A percentile compares a stretch with the other conserved stretches of the same genome.
Evolutionary conservation across 2,329 filamentous ascomycete species (phyloP).

Genomic region (Neonectria ditissima): DNA sequence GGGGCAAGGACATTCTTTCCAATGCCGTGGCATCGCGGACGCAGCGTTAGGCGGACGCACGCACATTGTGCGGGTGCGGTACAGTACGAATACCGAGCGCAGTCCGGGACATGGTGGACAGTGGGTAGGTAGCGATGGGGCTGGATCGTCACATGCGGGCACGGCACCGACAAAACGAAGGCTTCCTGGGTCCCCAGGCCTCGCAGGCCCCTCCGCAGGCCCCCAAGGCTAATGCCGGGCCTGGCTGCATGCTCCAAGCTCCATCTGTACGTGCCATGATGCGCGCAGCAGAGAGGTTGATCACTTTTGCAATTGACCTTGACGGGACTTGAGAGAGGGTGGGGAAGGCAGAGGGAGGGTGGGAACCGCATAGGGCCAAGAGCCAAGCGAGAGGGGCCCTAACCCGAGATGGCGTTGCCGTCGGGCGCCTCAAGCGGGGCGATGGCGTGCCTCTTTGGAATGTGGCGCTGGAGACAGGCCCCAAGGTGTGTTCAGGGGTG

Average conservation of each 20-base stretch:
- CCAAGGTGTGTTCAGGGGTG: constrained; percentile 11
- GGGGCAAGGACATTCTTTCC: constrained; percentile 20
- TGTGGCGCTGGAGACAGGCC: constrained; percentile 34
- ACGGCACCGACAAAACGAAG: constrained; percentile 7
- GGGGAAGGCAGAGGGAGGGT: not conserved
- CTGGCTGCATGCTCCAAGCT: constrained; percentile 15
- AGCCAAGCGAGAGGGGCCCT: constrained; percentile 28
- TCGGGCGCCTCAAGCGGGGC: constrained; percentile 37
- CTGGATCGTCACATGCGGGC: constrained; percentile 27
- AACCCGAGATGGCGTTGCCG: constrained; percentile 43
- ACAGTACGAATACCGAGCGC: not conserved
- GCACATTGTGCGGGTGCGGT: not conserved
- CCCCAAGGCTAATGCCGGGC: constrained; percentile 22
- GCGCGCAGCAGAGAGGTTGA: constrained; percentile 3
- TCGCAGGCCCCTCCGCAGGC: constrained; percentile 2
- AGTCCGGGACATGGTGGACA: constrained; percentile 2
- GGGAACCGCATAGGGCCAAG: constrained; percentile 23
- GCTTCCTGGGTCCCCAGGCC: constrained; percentile 2
- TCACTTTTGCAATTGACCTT: constrained; percentile 26
- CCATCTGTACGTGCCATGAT: constrained; percentile 13
- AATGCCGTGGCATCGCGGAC: constrained; percentile 30
- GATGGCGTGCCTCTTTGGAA: constrained; percentile 41
- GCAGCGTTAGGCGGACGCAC: constrained; percentile 16
- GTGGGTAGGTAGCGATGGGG: constrained; percentile 11
- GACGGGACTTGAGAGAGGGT: constrained; percentile 15